Evolutionary conservation across 2,329 filamentous ascomycete genomes (phyloP).

Genomic region (Knoxdaviesia capensis): DNA sequence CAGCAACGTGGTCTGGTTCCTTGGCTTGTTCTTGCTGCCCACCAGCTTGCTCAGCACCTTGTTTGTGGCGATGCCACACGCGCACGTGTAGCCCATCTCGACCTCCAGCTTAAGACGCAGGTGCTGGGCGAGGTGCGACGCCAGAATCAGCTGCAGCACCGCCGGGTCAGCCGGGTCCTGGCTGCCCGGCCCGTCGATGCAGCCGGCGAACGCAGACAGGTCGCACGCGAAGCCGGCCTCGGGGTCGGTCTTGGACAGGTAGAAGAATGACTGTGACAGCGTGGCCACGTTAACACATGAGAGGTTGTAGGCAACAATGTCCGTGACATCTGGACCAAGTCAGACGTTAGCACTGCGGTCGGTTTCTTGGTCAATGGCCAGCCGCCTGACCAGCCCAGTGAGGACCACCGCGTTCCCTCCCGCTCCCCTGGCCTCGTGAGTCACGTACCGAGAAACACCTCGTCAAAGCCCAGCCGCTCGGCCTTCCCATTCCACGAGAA

Average conservation of each 20-base stretch:
- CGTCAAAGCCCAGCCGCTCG: conserved; percentile 78
- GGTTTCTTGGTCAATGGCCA: neutral
- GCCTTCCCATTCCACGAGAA: conserved; percentile 62
- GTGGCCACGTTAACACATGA: conserved; percentile 46
- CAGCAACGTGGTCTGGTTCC: conserved; percentile 67
- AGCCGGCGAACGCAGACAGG: conserved; percentile 45
- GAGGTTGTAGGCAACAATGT: conserved; percentile 68
- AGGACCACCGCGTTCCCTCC: too few species aligned
- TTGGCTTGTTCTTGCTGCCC: conserved; percentile 70
- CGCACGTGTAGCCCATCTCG: conserved; percentile 67
- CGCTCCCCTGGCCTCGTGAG: too few species aligned
- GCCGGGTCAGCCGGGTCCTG: conserved; percentile 3
- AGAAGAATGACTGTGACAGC: conserved; percentile 56
- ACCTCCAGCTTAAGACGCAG: conserved; percentile 54
- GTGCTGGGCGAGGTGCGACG: conserved; percentile 61
- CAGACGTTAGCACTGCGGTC: too few species aligned
- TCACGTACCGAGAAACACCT: conserved; percentile 37
- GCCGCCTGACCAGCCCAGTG: neutral
- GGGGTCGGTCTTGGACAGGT: conserved; percentile 51
- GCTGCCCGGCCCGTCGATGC: conserved; percentile 18
- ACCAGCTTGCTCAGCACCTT: conserved; percentile 75
- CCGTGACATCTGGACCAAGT: conserved; percentile 49
- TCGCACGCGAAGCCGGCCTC: conserved; percentile 67
- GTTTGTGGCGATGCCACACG: conserved; percentile 71
- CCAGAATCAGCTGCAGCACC: conserved; percentile 46